Evolutionary conservation across 345 rosid species (phyloP), one percentile per base, ranked within the genome.

Genomic region (Bruguiera parviflora): DNA sequence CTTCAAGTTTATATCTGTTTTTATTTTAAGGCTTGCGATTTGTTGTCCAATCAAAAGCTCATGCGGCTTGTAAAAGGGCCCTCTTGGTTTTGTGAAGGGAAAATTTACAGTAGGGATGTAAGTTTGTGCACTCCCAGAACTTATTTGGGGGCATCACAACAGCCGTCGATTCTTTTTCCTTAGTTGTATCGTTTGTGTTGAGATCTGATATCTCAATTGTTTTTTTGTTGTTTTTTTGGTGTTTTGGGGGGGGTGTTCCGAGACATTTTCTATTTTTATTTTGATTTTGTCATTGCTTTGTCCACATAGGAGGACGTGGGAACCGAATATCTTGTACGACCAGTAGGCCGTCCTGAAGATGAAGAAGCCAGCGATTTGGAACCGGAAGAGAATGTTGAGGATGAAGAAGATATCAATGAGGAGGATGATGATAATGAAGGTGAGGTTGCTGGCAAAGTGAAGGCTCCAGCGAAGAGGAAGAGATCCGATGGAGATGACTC

Each of bases 291-390:
- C 29, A 9, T 56, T 56, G 29, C 59, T 56, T 22, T 9, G 59
- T 22, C 24, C 59, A 53, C 53, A 56, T 47, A 88, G 96, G 88
- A 82, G 78, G 96, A 89, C 77, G 53, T 93, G 77, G 96, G 96
- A 56, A 91, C 97, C 0, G 97, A 93, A 62, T 93, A 82, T 72
- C 81, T 92, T 10, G 93, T 92, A 52, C 83, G 84, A 69, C 98
- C 98, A 2, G 88, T 91, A 20, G 98, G 73, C 29, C 75, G 72
- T 8, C 84, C 98, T 11, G 97, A 91, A 73, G 97, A 91, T 11
- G 97, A 86, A 73, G 92, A 92, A n/a, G 95, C 92, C 10, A 90
- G 96, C 68, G 98, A 90, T 78, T 89, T 90, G 28, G 96, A 88
- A 67, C 96, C 93, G 16, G 59, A 8, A 15, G 59, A 55, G 59